Conservation (phyloP, 768 basidiomycete species). For the Leccinum broughii region DNA sequence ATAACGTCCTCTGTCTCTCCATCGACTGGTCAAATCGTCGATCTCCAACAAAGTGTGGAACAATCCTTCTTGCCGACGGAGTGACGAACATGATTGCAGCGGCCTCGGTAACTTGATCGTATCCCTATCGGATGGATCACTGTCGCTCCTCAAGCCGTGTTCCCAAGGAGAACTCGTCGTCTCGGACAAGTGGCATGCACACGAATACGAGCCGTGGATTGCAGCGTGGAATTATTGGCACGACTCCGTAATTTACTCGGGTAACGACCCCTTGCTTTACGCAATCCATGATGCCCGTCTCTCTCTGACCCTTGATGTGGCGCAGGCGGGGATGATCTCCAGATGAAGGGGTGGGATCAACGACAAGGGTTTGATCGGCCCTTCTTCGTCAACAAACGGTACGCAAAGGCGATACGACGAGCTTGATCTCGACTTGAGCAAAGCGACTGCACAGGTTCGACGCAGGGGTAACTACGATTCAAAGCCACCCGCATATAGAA, state of each 20-base stretch:
- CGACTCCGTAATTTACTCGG: conserved; percentile 77
- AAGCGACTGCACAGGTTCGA: conserved; percentile 63
- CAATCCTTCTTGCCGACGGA: conserved; percentile 3
- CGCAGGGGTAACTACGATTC: conserved; percentile 90
- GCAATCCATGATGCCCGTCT: neutral
- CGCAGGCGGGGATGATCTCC: conserved; percentile 89
- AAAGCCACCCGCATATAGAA: conserved; percentile 77
- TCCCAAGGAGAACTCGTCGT: conserved; percentile 46
- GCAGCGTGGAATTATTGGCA: conserved; percentile 91
- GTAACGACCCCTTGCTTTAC: conserved; percentile 38
- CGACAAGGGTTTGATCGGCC: conserved; percentile 62
- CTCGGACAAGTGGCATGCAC: conserved; percentile 74
- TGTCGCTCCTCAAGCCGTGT: conserved; percentile 60
- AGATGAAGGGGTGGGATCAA: conserved; percentile 89
- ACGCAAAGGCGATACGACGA: conserved; percentile 5
- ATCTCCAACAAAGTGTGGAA: conserved; percentile 44
- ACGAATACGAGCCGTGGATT: conserved; percentile 94
- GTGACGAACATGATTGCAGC: conserved; percentile 33
- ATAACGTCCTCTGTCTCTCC: conserved; percentile 78
- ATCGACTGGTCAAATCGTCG: conserved; percentile 89
- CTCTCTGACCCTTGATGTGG: neutral
- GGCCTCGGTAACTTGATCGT: conserved; percentile 61
- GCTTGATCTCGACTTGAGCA: neutral
- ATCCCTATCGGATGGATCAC: conserved; percentile 78
- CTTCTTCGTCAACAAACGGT: conserved; percentile 74